Base-by-base conservation (phyloP, 345 rosid genomes). In the Toxicodendron radicans region DNA sequence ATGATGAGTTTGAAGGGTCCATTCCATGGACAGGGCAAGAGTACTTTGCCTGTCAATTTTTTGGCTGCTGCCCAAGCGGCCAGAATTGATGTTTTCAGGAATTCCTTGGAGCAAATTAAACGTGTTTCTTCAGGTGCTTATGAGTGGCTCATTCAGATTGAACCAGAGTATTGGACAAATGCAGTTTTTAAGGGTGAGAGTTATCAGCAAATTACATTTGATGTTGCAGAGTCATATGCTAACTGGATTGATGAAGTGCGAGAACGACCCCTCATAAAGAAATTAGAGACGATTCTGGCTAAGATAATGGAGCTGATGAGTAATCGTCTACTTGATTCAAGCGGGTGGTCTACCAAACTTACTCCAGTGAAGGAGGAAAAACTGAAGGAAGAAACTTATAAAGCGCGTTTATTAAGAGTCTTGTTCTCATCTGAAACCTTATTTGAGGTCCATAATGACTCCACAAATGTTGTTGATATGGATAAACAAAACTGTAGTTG, bases 381-480 rank as follows among this genome's bases (percentile, higher is more conserved):
- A 75, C 68, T 94, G 24, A 79, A 58, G 56, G 95, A 94, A 71
- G 97, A 90, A 74, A 79, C 76, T 73, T 68, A 53, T 32, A 86
- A 80, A 75, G 91, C 93, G 17, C 45, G 41, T 51, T 71, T 74
- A 60, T 75, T 90, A 18, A 87, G 81, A 80, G 98, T 92, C 43
- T 79, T 90, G 78, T 83, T 92, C 76, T 94, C 95, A 33, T 86
- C 97, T 14, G 97, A 89, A 75, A 87, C 87, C 4, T 80, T 94
- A n/a, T 91, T 92, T 24, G 98, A 94, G 86, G 98, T 94, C 79
- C 98, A 92, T 38, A 93, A 86, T 41, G 85, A 80, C 30, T 84
- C 85, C 30, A 90, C 83, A 49, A 81, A 90, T 66, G 91, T 92
- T 58, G 97, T 94, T 46, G 97, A 94, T 81, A 73, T 89, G 35